A percentile compares a stretch with the other conserved stretches of the same genome.
Conservation (phyloP, 2,329 filamentous ascomycete genomes). For the Amphichorda felina region DNA sequence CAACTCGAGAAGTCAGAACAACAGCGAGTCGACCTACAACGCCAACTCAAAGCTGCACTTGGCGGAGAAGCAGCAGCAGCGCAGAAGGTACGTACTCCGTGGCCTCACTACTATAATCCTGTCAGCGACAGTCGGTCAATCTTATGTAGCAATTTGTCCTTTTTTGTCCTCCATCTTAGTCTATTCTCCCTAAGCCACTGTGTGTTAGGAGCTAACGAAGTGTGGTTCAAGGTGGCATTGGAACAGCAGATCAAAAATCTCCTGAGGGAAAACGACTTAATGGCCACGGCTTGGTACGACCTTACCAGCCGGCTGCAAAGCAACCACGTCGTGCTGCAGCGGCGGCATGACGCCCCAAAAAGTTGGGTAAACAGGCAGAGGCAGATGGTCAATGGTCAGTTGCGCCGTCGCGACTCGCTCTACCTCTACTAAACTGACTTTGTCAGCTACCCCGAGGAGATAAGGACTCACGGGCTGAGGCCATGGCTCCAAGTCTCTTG, state of each 20-base stretch:
- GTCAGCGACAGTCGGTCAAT: too few relatives aligned
- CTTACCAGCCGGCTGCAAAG: slow-evolving; percentile 68
- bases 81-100: slow-evolving; percentile 35
- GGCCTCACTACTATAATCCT: too few relatives aligned
- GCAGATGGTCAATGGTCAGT: slow-evolving; percentile 52
- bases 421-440: slow-evolving; percentile 25
- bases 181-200: too few relatives aligned
- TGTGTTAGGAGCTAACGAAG: background rate
- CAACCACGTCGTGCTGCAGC: slow-evolving; percentile 68
- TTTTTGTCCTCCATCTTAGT: too few relatives aligned
- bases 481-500: slow-evolving; percentile 3
- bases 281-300: slow-evolving; percentile 80
- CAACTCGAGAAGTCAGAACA: slow-evolving; percentile 47
- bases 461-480: slow-evolving; percentile 25
- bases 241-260: slow-evolving; percentile 55
- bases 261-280: slow-evolving; percentile 65
- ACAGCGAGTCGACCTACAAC: slow-evolving; percentile 43
- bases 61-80: slow-evolving; percentile 34
- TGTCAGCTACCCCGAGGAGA: slow-evolving; percentile 33
- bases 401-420: slow-evolving; percentile 28
- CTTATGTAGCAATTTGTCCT: background rate
- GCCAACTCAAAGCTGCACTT: slow-evolving; percentile 39
- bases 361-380: slow-evolving; percentile 82
- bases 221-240: slow-evolving; percentile 27
- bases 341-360: slow-evolving; percentile 61